Evolutionary conservation across 306 rosid species (phyloP), one percentile per base, ranked within the genome.

Genomic region (apple (Malus domestica)): DNA sequence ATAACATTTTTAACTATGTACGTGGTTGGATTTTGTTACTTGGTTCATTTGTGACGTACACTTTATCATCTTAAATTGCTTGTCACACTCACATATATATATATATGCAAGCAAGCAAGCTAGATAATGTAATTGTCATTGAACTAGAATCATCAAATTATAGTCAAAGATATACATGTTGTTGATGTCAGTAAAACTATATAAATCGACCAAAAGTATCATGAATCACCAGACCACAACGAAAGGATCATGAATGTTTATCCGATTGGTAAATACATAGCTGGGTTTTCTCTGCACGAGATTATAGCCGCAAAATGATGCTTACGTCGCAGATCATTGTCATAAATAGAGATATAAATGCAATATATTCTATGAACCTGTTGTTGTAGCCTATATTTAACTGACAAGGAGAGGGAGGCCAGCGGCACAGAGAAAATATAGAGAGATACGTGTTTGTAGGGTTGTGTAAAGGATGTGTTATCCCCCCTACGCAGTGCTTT

Each of bases 291-390:
- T 65, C 49, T 44, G 33, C 64, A 15, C 29, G 72, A 87, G 79
- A 67, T 79, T 60, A 57, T 64, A 80, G 87, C 86, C 80, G 67
- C 85, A 81, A 85, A 73, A 59, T 81, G 87, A 85, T 75, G 74
- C 89, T 88, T 86, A 78, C 80, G 85, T 88, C 83, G 44, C 67
- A 77, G 72, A 77, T 30, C 38, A 42, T 22, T 32, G 20, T 51
- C 58, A 13, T 30, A 69, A 38, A 51, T 12, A 33, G 40, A 18
- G 35, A 55, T 32, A 25, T n/a, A 29, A 44, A n/a, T 25, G 58
- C 7, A 2, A 42, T 22, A 52, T 18, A 15, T 49, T 49, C 40
- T 14, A 33, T 63, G 42, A 55, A 23, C 27, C 55, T 14, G 40
- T 35, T 14, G 40, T 35, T 35, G 8, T 35, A 7, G 40, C 40